Percentiles rank a stretch among this genome's conserved stretches.
These are phyloP conservation scores for Selenicereus undatus DNA, from an alignment of 148 eudicot species.

Conservation along the genomic window DNA sequence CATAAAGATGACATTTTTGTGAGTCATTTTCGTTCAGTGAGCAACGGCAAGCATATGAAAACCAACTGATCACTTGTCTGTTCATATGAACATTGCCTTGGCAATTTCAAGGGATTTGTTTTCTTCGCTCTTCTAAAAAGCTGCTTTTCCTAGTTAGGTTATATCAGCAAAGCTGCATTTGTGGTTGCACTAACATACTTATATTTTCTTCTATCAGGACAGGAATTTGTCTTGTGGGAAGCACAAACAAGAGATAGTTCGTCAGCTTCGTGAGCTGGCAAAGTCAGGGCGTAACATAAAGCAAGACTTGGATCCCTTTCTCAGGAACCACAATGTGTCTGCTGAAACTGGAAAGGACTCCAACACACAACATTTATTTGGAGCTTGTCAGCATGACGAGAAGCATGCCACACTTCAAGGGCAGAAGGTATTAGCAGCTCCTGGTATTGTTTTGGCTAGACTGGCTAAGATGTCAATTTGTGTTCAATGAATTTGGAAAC, in stretches of 20 bases:
- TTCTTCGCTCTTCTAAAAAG: too few relatives aligned
- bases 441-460: neutral
- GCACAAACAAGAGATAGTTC: conserved; percentile 61
- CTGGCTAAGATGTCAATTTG: neutral
- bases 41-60: too few relatives aligned
- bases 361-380: conserved; percentile 19
- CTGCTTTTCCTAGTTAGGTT: neutral
- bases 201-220: conserved; percentile 36
- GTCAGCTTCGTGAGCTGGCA: conserved; percentile 61
- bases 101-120: too few relatives aligned
- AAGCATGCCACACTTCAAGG: conserved; percentile 25
- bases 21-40: too few relatives aligned
- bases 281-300: conserved; percentile 44
- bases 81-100: too few relatives aligned
- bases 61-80: too few relatives aligned
- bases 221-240: conserved; percentile 64
- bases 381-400: conserved; percentile 22
- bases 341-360: conserved; percentile 30
- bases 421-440: conserved; percentile 37
- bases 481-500: neutral
- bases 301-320: conserved; percentile 27
- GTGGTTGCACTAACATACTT: neutral
- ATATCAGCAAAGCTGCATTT: neutral
- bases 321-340: conserved; percentile 16
- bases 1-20: too few relatives aligned